These are phyloP conservation scores for Penicillium samsonianum DNA, from an alignment of 495 filamentous ascomycete species.

Conservation along the genomic window DNA sequence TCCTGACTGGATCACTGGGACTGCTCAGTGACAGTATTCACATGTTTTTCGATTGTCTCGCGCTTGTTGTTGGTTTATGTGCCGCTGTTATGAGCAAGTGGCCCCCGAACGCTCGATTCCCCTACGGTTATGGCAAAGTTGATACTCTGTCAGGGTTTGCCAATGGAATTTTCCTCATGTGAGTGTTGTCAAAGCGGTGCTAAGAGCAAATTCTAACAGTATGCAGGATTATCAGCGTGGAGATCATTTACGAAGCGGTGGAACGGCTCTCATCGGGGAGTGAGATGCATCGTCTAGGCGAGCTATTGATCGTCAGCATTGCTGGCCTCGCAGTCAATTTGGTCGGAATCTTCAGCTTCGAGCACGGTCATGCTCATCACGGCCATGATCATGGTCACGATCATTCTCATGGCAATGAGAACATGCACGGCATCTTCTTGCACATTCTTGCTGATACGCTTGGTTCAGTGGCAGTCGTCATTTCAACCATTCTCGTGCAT, in stretches of 20 bases:
- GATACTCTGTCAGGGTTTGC: constrained; percentile 95
- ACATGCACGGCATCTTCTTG: constrained; percentile 98
- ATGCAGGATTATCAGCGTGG: constrained; percentile 82
- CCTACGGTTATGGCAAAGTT: constrained; percentile 95
- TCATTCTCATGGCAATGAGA: constrained; percentile 81
- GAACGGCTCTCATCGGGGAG: constrained; percentile 80
- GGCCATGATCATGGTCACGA: constrained; percentile 67
- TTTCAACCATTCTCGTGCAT: constrained; percentile 85
- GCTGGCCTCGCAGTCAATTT: constrained; percentile 87
- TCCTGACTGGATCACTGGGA: constrained; percentile 87
- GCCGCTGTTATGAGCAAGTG: constrained; percentile 98
- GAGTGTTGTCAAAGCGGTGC: constrained; percentile 24
- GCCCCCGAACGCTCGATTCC: constrained; percentile 83
- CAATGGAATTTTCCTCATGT: constrained; percentile 96
- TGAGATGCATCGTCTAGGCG: constrained; percentile 78
- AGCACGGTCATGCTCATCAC: constrained; percentile 63
- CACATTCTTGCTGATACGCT: constrained; percentile 95
- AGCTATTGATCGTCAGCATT: constrained; percentile 83
- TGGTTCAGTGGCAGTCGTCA: constrained; percentile 90
- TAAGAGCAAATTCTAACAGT: constrained; percentile 29
- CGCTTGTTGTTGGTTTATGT: constrained; percentile 85
- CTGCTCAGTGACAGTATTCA: constrained; percentile 96
- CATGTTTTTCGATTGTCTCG: constrained; percentile 99
- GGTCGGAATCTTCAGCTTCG: constrained; percentile 86
- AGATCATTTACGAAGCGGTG: constrained; percentile 94